A percentile compares a stretch with the other conserved stretches of the same genome.
Conservation (phyloP, 129 eudicot genomes). For the Pittosporum tobira region DNA sequence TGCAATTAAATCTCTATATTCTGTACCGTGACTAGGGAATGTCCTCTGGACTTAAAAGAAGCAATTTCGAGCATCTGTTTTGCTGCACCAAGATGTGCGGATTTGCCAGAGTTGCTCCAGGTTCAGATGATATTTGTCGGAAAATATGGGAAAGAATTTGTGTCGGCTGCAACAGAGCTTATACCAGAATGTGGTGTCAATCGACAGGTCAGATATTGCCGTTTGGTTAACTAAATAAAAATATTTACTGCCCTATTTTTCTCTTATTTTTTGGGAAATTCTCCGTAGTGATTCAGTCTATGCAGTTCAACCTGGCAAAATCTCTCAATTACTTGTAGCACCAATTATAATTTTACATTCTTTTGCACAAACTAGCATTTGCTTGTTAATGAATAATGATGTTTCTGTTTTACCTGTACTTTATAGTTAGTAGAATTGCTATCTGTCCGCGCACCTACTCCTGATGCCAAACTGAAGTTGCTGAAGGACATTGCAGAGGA, state of each 20-base stretch:
- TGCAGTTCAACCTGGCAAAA: neutral
- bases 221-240: too few relatives aligned
- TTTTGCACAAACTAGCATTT: too few relatives aligned
- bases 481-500: slow-evolving; percentile 90
- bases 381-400: neutral
- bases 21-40: slow-evolving; percentile 85
- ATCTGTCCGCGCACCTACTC: slow-evolving; percentile 85
- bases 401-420: slow-evolving; percentile 1
- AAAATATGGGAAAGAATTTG: slow-evolving; percentile 91
- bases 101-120: slow-evolving; percentile 73
- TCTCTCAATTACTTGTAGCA: neutral
- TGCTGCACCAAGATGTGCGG: slow-evolving; percentile 98
- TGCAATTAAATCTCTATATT: neutral
- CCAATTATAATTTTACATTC: too few relatives aligned
- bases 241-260: too few relatives aligned
- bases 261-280: neutral
- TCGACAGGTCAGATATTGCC: slow-evolving; percentile 59
- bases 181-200: slow-evolving; percentile 97
- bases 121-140: slow-evolving; percentile 75
- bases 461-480: slow-evolving; percentile 82
- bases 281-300: neutral
- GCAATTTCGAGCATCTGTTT: slow-evolving; percentile 95
- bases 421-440: slow-evolving; percentile 65
- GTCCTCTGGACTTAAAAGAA: slow-evolving; percentile 87
- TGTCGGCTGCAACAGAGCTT: slow-evolving; percentile 81